Evolutionary conservation across 495 filamentous ascomycete species (phyloP).

Genomic region (Aspergillus mulundensis): DNA sequence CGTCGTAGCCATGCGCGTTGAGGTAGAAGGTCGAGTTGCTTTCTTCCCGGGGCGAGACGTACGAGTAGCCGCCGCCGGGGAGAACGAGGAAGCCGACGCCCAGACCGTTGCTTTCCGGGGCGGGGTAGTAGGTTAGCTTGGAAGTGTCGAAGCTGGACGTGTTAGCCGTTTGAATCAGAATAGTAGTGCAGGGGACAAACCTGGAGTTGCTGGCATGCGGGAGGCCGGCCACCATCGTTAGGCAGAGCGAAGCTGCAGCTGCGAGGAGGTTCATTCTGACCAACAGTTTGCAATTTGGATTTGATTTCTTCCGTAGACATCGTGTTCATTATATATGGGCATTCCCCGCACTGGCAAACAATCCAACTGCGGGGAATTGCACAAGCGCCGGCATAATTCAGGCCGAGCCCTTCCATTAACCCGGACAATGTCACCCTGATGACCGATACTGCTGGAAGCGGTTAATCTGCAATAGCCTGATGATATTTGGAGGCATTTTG

Average conservation of each 20-base stretch:
- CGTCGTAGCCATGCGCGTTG: conserved; percentile 1
- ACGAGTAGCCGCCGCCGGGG: conserved; percentile 5
- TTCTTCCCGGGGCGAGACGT: background rate
- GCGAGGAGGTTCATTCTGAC: background rate
- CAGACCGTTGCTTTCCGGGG: background rate
- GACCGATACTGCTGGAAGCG: too few species aligned
- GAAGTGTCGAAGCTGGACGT: background rate
- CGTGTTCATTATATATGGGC: background rate
- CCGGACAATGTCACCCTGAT: background rate
- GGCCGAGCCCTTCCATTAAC: background rate
- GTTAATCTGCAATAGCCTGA: too few species aligned
- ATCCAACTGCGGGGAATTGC: background rate
- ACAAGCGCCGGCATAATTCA: conserved; percentile 2
- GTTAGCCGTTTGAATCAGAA: background rate
- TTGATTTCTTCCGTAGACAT: background rate
- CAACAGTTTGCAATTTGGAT: background rate
- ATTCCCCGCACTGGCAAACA: background rate
- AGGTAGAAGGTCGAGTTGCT: background rate
- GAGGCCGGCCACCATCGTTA: background rate
- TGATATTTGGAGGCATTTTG: too few species aligned
- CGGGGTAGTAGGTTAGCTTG: conserved; percentile 3
- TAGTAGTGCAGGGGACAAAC: background rate
- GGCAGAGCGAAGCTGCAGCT: background rate
- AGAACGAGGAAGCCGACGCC: background rate
- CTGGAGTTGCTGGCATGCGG: background rate